phyloP scores from a whole-genome alignment of 768 basidiomycete species.

The Pulveroboletus sp. region DNA sequence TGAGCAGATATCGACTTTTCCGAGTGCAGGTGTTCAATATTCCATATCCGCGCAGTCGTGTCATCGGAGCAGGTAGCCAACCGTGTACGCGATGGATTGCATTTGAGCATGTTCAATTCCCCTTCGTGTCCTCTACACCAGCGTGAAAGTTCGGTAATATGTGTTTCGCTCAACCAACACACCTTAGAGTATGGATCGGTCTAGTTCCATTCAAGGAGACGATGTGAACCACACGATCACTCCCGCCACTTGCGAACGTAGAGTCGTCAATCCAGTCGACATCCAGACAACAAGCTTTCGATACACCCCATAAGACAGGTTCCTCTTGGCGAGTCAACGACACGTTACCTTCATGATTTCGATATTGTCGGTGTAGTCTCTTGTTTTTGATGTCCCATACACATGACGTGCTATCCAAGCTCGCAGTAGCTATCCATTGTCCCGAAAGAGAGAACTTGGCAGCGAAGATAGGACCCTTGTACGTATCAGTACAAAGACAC shows the following conservation, averaged over 20 bases:
- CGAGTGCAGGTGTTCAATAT: constrained; percentile 43
- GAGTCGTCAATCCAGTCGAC: constrained; percentile 73
- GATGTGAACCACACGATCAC: constrained; percentile 60
- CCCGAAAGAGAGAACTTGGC: constrained; percentile 72
- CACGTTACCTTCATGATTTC: constrained; percentile 56
- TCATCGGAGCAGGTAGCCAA: constrained; percentile 84
- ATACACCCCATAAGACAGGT: constrained; percentile 8
- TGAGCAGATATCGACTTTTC: constrained; percentile 19
- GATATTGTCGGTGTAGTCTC: constrained; percentile 57
- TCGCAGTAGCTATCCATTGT: constrained; percentile 68
- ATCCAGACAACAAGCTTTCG: constrained; percentile 71
- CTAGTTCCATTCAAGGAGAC: constrained; percentile 48
- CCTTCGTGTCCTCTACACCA: constrained; percentile 59
- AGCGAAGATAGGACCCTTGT: constrained; percentile 76
- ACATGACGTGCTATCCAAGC: constrained; percentile 72
- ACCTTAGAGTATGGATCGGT: constrained; percentile 63
- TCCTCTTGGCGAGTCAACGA: not conserved
- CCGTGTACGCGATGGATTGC: constrained; percentile 58
- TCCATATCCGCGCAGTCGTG: constrained; percentile 72
- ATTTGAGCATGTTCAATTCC: constrained; percentile 76
- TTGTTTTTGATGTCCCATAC: constrained; percentile 72
- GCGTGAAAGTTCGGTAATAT: constrained; percentile 3
- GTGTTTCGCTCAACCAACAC: constrained; percentile 22
- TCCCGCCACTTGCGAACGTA: constrained; percentile 69
- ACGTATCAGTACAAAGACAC: constrained; percentile 18